These are phyloP conservation scores for Nicotiana tabacum DNA, from an alignment of 257 asterid species.

Conservation along the genomic window DNA sequence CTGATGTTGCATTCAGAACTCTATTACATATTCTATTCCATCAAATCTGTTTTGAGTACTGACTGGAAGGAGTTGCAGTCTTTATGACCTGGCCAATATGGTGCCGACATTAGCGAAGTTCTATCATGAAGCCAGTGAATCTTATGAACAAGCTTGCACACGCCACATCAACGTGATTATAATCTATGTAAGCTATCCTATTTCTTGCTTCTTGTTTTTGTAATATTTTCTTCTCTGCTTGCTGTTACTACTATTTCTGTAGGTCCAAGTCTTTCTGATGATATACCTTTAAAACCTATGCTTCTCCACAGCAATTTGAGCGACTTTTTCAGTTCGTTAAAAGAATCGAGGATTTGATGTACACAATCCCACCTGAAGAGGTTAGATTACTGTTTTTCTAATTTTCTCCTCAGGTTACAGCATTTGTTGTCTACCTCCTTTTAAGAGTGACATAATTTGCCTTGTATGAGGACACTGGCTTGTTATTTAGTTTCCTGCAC, in stretches of 20 bases:
- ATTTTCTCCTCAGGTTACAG: background rate
- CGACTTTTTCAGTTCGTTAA: conserved; percentile 87
- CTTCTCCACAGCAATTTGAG: conserved; percentile 79
- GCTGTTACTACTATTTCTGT: background rate
- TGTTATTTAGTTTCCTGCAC: background rate
- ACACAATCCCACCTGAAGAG: conserved; percentile 79
- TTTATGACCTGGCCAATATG: conserved; percentile 93
- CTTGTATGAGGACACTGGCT: background rate
- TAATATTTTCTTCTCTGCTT: conserved; percentile 3
- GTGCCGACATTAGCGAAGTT: conserved; percentile 93
- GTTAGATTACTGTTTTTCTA: conserved; percentile 23
- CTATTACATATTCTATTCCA: background rate
- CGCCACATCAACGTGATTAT: conserved; percentile 83
- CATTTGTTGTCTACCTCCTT: background rate
- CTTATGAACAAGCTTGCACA: conserved; percentile 86
- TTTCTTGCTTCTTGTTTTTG: conserved; percentile 5
- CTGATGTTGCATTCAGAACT: background rate
- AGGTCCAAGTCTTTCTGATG: conserved; percentile 1
- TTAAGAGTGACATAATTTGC: background rate
- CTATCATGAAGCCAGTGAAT: conserved; percentile 97
- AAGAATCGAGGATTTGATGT: conserved; percentile 78
- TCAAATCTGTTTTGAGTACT: conserved; percentile 14
- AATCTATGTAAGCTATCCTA: conserved; percentile 58
- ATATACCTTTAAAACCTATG: background rate
- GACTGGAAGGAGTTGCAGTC: conserved; percentile 47